Evolutionary conservation across 1,284 basidiomycete species (phyloP), one percentile per base, ranked within the genome.

Genomic region (Trichosporon sp.): DNA sequence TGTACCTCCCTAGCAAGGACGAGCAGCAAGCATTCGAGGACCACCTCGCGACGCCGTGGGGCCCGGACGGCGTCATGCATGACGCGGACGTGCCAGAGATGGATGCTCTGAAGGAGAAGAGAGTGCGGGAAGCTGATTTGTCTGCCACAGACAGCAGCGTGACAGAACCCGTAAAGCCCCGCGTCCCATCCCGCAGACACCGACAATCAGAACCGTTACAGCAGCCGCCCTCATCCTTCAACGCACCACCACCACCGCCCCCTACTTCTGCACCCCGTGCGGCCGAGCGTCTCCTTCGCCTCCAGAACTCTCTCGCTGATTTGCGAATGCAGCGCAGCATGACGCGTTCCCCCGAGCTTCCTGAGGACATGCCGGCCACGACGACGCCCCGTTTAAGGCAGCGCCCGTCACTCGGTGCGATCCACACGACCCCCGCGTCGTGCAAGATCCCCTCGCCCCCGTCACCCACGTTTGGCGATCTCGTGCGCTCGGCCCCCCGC

Each of bases 291-390:
- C 69, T 72, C 5, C 65, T 72, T 31, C 35, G 47, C 15, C 69
- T 72, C 18, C 71, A 72, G 21, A 67, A 58, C 34, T 72, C 71
- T 2, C 69, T 72, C 35, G 71, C 71, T 18, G 71, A 72, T 38
- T 65, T 72, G 31, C 69, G 71, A 25, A 68, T 67, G 68, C 68
- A 67, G 67, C 70, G 70, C 64, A 62, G 64, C 63, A 60, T 60
- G 62, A 60, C 56, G 27, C 13, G 56, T 18, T 60, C 56, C 3
- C 56, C 56, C 3, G 56, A 60, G 11, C 56, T 6, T 1, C 18
- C 32, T 21, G 63, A 64, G 21, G 65, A 67, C 4, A 25, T 13
- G 51, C 65, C 58, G 51, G 53, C 32, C 0, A 9, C 9, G 27
- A 6, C 56, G 29, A 60, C 56, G 31, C 56, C 56, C 29, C 27